Evolutionary conservation across 371 early-diverging fungal species (phyloP).

Genomic region (Rhizopus delemar): DNA sequence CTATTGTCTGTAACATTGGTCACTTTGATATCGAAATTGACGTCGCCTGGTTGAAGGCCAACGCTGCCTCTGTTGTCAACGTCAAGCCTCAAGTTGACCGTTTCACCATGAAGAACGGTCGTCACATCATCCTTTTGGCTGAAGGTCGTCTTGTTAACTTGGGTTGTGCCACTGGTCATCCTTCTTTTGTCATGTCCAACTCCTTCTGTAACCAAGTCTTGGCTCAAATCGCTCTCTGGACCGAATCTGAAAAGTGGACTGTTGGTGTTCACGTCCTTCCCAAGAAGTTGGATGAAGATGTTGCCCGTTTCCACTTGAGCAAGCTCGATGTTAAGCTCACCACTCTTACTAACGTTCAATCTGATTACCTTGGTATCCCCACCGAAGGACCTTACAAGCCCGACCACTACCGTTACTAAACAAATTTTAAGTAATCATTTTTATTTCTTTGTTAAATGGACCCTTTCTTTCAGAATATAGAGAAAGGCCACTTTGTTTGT

Average conservation of each 20-base stretch:
- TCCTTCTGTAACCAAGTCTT: slow-evolving; percentile 98
- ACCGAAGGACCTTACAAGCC: slow-evolving; percentile 96
- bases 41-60: slow-evolving; percentile 98
- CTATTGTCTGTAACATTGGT: slow-evolving; percentile 99
- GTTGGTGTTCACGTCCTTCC: slow-evolving; percentile 98
- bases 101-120: slow-evolving; percentile 90
- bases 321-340: slow-evolving; percentile 95
- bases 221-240: slow-evolving; percentile 99
- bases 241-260: slow-evolving; percentile 82
- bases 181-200: slow-evolving; percentile 99
- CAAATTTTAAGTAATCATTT: too few species aligned
- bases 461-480: too few species aligned
- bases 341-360: slow-evolving; percentile 70
- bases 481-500: too few species aligned
- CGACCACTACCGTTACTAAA: slow-evolving; percentile 88
- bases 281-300: slow-evolving; percentile 99
- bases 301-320: slow-evolving; percentile 93
- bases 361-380: slow-evolving; percentile 87
- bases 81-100: slow-evolving; percentile 99
- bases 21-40: slow-evolving; percentile 99
- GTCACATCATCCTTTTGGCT: slow-evolving; percentile 95
- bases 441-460: too few species aligned
- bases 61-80: slow-evolving; percentile 86
- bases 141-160: slow-evolving; percentile 99
- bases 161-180: slow-evolving; percentile 99